phyloP scores from a whole-genome alignment of 192 early-diverging fungal genomes.

The Dimargaris cristalligena region DNA sequence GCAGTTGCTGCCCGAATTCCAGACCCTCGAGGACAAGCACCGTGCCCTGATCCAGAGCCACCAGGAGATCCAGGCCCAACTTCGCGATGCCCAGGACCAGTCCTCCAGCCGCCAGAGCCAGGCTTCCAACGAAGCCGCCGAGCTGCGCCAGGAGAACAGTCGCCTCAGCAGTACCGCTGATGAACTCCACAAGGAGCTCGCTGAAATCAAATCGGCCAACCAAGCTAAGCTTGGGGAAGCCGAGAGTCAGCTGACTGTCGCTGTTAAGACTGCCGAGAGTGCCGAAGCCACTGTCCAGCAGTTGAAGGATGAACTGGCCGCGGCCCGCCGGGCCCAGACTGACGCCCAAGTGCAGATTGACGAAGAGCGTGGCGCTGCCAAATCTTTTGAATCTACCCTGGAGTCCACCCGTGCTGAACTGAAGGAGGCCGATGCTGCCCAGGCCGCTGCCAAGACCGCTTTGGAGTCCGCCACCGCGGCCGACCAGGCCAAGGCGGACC shows the following conservation, averaged over 20 bases:
- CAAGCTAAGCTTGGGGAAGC: neutral
- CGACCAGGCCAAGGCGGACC: neutral
- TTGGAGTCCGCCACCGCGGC: neutral
- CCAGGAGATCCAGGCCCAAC: neutral
- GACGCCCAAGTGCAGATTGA: neutral
- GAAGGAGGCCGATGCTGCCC: neutral
- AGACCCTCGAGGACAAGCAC: neutral
- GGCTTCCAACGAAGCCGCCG: neutral
- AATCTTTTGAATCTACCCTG: neutral
- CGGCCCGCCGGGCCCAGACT: neutral
- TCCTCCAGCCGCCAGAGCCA: neutral
- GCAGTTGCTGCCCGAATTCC: constrained; percentile 3
- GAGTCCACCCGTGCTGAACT: neutral
- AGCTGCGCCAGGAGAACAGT: neutral
- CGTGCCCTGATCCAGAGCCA: neutral
- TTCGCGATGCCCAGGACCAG: neutral
- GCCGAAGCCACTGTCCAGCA: neutral
- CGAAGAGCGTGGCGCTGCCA: neutral
- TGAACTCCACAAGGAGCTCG: neutral
- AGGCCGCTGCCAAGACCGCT: neutral
- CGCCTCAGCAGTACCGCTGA: neutral
- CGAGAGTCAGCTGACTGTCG: neutral
- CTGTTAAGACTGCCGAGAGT: neutral
- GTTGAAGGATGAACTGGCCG: neutral
- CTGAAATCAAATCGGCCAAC: neutral